phyloP scores from a whole-genome alignment of 305 asterid genomes.

The Lippia alba region DNA sequence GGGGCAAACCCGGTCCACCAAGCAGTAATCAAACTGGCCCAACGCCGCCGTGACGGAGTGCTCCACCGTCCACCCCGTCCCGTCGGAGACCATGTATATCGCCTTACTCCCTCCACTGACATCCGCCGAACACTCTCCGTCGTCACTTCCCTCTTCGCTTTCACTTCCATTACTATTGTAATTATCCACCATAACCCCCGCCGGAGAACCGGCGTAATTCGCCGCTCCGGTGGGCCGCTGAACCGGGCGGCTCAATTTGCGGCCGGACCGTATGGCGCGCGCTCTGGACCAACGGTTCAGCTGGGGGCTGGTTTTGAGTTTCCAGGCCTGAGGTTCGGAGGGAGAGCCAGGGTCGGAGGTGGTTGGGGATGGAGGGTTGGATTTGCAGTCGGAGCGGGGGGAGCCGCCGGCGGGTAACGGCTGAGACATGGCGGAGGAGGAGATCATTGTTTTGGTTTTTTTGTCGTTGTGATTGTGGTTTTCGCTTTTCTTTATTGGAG shows the following conservation, averaged over 20 bases:
- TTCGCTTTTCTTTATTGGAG: neutral
- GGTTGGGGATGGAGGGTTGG: slow-evolving; percentile 38
- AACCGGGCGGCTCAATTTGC: slow-evolving; percentile 61
- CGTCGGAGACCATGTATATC: slow-evolving; percentile 88
- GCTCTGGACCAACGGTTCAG: slow-evolving; percentile 95
- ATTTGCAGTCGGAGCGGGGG: slow-evolving; percentile 34
- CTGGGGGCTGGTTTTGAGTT: slow-evolving; percentile 71
- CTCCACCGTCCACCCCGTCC: slow-evolving; percentile 98
- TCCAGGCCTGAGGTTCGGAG: slow-evolving; percentile 46
- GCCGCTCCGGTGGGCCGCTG: slow-evolving; percentile 30
- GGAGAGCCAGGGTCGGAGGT: slow-evolving; percentile 43
- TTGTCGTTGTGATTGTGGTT: no score
- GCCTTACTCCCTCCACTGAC: slow-evolving; percentile 51
- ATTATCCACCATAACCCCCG: slow-evolving; percentile 7
- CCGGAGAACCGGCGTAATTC: slow-evolving; percentile 31
- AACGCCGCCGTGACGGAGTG: slow-evolving; percentile 88
- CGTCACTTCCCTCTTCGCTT: slow-evolving; percentile 38
- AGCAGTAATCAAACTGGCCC: slow-evolving; percentile 92
- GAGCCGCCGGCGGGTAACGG: slow-evolving; percentile 36
- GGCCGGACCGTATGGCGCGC: slow-evolving; percentile 81
- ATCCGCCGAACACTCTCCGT: slow-evolving; percentile 47
- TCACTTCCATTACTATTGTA: slow-evolving; percentile 40
- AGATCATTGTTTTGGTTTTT: slow-evolving; percentile 41
- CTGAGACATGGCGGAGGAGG: slow-evolving; percentile 47
- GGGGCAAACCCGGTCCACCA: slow-evolving; percentile 82